Base-by-base conservation (phyloP, 1,139 yeast genomes). In the Blastobotrys elegans region DNA sequence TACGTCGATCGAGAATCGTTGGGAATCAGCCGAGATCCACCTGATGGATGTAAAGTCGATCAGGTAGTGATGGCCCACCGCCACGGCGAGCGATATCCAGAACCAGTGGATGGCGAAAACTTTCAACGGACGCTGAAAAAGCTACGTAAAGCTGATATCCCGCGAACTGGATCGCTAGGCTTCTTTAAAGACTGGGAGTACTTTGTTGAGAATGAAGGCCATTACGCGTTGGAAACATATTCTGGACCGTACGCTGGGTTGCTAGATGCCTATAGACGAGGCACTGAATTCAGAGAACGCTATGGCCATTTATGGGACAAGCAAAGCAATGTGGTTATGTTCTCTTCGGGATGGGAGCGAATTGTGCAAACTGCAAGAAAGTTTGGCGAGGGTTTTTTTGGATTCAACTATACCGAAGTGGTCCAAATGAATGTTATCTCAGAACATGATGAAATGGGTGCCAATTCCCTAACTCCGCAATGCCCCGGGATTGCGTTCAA, bases 1-100 rank as follows among this genome's bases (percentile, higher is more conserved):
- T 48, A 40, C 18, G 43, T 36, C 11, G 32, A 30, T 20, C 39
- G 42, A 10, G 16, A 14, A 4, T 6, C 27, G 7, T 13, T 30
- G 18, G 80, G 79, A 5, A 65, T 76, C 40, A 60, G 63, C 41
- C 60, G 67, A 7, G 68, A 65, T 22, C 56, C 67, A 1, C 88
- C 89, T 8, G 69, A 61, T 2, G 71, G 71, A 43, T 77, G 86
- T 59, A 62, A 68, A 8, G 70, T 82, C 43, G 81, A 80, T 52
- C 88, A 81, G 62, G 85, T 82, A n/a, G 81, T 79, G 54, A 65
- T 79, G 51, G 66, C 79, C 44, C 72, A 76, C 50, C 75, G 92
- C 60, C 92, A 84, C 57, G 92, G 90, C n/a, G 89, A 82, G 59
- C 69, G 92, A 57, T 84, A 72, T 61, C 88, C 87, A 16, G 61